Conservation (phyloP, 305 asterid genomes). For the Fraxinus greggii region DNA sequence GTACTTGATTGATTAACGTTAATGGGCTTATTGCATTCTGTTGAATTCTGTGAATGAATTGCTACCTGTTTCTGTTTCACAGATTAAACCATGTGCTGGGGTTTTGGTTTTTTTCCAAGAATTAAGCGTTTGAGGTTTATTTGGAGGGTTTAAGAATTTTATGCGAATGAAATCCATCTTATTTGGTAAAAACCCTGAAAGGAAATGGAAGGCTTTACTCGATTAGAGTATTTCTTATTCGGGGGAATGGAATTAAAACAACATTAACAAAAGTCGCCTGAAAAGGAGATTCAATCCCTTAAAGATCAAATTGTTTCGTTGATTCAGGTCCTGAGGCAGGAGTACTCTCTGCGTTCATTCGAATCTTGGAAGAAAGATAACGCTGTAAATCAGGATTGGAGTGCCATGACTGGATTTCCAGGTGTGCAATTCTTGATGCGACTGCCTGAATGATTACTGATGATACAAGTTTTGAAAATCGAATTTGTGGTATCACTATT, state of each 20-base stretch:
- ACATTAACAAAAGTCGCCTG: neutral
- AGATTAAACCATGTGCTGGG: neutral
- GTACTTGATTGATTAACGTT: constrained; percentile 21
- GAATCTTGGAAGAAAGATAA: constrained; percentile 44
- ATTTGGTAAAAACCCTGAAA: neutral
- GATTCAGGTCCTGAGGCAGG: constrained; percentile 46
- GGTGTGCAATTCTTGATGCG: constrained; percentile 31
- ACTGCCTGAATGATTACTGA: neutral
- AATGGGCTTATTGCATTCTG: constrained; percentile 16
- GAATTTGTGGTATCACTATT: neutral
- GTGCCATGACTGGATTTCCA: constrained; percentile 40
- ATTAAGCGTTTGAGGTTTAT: constrained; percentile 7
- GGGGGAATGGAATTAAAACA: neutral
- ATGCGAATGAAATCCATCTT: neutral
- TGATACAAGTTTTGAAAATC: neutral
- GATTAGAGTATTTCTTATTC: neutral
- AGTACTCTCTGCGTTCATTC: constrained; percentile 24
- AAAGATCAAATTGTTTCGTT: neutral
- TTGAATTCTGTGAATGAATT: neutral
- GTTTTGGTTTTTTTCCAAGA: constrained; percentile 1
- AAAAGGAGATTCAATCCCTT: neutral
- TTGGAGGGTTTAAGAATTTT: constrained; percentile 4
- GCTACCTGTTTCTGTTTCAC: neutral
- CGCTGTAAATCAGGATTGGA: constrained; percentile 39
- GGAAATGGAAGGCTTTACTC: constrained; percentile 1